A percentile compares a stretch with the other conserved stretches of the same genome.
Conservation (phyloP, 2,329 filamentous ascomycete genomes). For the Domatiomyces catenatus region DNA sequence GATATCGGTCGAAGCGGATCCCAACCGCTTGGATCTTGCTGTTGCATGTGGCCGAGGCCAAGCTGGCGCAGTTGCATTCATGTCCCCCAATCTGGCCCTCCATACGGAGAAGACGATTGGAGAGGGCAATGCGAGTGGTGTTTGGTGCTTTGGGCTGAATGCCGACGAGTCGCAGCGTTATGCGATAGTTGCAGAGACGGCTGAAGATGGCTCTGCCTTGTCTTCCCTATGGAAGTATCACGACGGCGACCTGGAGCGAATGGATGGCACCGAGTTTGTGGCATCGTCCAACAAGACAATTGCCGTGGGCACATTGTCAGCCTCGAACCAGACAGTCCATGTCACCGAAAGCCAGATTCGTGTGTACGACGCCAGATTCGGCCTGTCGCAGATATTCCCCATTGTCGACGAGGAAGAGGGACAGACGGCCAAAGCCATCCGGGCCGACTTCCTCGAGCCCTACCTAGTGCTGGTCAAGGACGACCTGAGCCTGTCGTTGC, state of each 20-base stretch:
- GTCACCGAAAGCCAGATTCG: conserved; percentile 74
- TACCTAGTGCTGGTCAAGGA: conserved; percentile 73
- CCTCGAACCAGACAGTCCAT: conserved; percentile 68
- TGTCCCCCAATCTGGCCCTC: conserved; percentile 66
- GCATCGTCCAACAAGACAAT: conserved; percentile 74
- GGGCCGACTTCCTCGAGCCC: conserved; percentile 71
- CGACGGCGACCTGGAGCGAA: conserved; percentile 56
- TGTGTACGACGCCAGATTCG: conserved; percentile 85
- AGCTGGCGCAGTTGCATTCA: conserved; percentile 54
- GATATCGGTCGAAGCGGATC: conserved; percentile 35
- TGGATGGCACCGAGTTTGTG: conserved; percentile 80
- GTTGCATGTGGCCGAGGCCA: conserved; percentile 39
- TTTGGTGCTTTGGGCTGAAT: conserved; percentile 68
- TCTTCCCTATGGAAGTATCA: conserved; percentile 65
- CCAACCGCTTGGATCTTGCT: conserved; percentile 34
- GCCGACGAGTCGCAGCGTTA: conserved; percentile 37
- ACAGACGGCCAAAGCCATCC: conserved; percentile 56
- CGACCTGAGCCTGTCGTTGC: conserved; percentile 64
- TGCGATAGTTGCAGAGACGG: conserved; percentile 62
- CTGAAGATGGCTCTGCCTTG: conserved; percentile 52
- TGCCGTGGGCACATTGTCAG: conserved; percentile 70
- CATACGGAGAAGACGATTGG: conserved; percentile 53
- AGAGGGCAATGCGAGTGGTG: conserved; percentile 55
- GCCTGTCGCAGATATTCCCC: conserved; percentile 76
- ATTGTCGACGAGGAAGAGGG: conserved; percentile 85